These are phyloP conservation scores for Penicillium crystallinum DNA, from an alignment of 495 filamentous ascomycete genomes.

Conservation along the genomic window DNA sequence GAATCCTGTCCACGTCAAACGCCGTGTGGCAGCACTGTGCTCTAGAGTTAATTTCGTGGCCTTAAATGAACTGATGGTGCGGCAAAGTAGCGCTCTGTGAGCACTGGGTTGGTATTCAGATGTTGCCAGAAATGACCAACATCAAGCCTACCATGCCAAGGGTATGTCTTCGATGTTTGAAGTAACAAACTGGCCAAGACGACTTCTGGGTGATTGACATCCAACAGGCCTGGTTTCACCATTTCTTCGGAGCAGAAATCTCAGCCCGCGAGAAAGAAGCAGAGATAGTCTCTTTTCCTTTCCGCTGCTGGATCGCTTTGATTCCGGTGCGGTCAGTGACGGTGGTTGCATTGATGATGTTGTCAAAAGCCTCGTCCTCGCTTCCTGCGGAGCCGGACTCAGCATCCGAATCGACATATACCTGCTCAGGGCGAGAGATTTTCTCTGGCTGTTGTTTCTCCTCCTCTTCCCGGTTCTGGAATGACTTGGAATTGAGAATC, in stretches of 20 bases:
- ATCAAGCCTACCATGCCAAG: not conserved
- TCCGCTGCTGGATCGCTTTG: conserved; percentile 49
- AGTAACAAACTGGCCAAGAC: not conserved
- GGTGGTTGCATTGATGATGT: conserved; percentile 83
- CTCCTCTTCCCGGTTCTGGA: conserved; percentile 56
- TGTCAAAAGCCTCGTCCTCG: conserved; percentile 72
- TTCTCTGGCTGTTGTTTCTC: conserved; percentile 52
- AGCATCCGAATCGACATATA: conserved; percentile 61
- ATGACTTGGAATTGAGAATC: conserved; percentile 81
- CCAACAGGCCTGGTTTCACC: conserved; percentile 27
- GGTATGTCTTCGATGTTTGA: too few species aligned
- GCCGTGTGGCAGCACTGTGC: not conserved
- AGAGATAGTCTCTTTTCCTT: conserved; percentile 41
- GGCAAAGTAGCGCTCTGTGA: not conserved
- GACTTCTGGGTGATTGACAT: not conserved
- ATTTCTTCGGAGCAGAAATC: conserved; percentile 56
- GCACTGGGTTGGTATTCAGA: not conserved
- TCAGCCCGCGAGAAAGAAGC: conserved; percentile 60
- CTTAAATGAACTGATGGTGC: not conserved
- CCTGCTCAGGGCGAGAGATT: conserved; percentile 44
- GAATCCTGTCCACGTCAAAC: not conserved
- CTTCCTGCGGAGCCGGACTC: conserved; percentile 69
- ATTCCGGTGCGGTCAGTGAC: conserved; percentile 80
- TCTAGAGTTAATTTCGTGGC: not conserved
- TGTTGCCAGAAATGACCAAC: not conserved